Percentiles rank a stretch among this genome's conserved stretches.
Evolutionary conservation across 169 alveolate genomes (phyloP).

Genomic region (Plasmodium blacklocki): DNA sequence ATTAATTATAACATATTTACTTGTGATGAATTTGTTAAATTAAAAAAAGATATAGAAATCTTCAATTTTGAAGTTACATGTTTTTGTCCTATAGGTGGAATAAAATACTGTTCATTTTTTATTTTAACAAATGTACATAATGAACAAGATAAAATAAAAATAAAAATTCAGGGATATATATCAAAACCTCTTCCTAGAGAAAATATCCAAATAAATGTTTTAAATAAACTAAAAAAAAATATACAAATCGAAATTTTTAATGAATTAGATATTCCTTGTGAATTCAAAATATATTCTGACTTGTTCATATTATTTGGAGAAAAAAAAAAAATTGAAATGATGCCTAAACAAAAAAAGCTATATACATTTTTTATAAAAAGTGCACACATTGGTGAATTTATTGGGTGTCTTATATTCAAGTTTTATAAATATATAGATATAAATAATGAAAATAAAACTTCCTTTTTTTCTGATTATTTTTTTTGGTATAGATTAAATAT

Average conservation of each 20-base stretch:
- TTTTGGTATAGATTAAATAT: conserved; percentile 59
- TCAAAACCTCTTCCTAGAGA: conserved; percentile 59
- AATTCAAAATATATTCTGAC: conserved; percentile 63
- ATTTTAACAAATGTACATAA: conserved; percentile 23
- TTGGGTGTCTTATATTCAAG: conserved; percentile 65
- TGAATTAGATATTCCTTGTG: conserved; percentile 43
- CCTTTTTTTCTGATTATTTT: conserved; percentile 12
- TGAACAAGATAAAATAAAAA: conserved; percentile 54
- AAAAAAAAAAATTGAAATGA: conserved; percentile 45
- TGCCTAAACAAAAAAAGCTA: conserved; percentile 31
- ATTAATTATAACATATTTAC: conserved; percentile 37
- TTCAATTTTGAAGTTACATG: conserved; percentile 48
- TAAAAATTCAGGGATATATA: conserved; percentile 41
- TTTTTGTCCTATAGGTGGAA: conserved; percentile 19
- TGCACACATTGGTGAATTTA: conserved; percentile 67
- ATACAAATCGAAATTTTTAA: conserved; percentile 42
- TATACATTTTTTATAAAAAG: conserved; percentile 53
- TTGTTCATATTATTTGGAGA: conserved; percentile 44
- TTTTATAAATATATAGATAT: background rate
- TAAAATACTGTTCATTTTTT: conserved; percentile 15
- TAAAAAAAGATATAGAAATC: conserved; percentile 42
- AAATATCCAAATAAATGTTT: conserved; percentile 20
- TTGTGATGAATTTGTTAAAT: conserved; percentile 27
- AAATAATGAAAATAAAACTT: background rate
- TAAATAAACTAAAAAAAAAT: conserved; percentile 42